A percentile compares a stretch with the other conserved stretches of the same genome.
Evolutionary conservation across 2,329 filamentous ascomycete genomes (phyloP).

Genomic region (Alternaria incomplexa): DNA sequence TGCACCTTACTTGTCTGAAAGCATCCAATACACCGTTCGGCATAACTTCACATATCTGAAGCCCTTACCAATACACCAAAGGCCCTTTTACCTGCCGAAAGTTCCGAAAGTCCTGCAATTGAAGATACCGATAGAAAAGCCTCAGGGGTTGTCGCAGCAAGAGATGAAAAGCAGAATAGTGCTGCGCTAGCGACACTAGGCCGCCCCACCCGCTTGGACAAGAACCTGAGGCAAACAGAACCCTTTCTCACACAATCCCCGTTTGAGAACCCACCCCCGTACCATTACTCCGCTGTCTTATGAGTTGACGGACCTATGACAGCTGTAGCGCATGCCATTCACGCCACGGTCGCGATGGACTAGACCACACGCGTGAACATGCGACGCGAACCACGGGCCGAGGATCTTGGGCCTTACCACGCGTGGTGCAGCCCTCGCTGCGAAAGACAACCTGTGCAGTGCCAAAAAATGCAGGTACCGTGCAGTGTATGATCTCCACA

Average conservation of each 20-base stretch:
- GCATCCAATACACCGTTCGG: background rate
- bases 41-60: background rate
- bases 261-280: background rate
- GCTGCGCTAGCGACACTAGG: background rate
- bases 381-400: background rate
- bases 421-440: background rate
- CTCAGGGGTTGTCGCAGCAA: background rate
- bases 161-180: background rate
- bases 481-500: background rate
- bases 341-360: background rate
- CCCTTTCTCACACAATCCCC: background rate
- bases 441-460: background rate
- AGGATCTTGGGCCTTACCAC: background rate
- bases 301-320: background rate
- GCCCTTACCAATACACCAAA: background rate
- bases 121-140: background rate
- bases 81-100: background rate
- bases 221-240: slow-evolving; percentile 2
- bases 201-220: background rate
- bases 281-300: background rate
- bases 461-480: background rate
- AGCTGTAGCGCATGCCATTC: slow-evolving; percentile 2
- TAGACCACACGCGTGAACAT: background rate
- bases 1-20: background rate
- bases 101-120: background rate